These are phyloP conservation scores for Neospora caninum DNA, from an alignment of 169 alveolate species.

Conservation along the genomic window DNA sequence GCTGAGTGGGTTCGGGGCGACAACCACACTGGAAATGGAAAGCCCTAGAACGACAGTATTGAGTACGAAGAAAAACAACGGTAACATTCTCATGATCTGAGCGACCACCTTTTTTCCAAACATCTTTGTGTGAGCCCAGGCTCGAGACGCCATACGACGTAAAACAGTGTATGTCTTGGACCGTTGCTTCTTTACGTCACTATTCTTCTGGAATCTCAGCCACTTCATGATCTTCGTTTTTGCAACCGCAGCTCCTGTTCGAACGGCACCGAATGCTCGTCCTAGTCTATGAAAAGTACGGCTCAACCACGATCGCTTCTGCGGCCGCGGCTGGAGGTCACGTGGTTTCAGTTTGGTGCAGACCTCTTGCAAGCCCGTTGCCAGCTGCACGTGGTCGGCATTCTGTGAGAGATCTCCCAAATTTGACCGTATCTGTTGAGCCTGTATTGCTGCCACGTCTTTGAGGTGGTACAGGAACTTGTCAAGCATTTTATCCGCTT, in stretches of 20 bases:
- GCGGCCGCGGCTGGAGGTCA: background rate
- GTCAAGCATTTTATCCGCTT: background rate
- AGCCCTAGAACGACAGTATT: background rate
- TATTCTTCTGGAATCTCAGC: background rate
- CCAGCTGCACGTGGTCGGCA: background rate
- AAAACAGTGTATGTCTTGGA: background rate
- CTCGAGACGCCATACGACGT: background rate
- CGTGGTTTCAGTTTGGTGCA: background rate
- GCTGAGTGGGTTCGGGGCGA: background rate
- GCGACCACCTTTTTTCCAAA: background rate
- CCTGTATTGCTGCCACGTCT: background rate
- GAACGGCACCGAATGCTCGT: background rate
- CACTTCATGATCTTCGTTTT: background rate
- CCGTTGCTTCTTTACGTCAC: background rate
- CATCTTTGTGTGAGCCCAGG: background rate
- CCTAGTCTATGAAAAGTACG: slow-evolving; percentile 1
- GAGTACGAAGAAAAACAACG: background rate
- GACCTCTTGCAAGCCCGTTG: background rate
- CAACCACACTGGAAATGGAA: background rate
- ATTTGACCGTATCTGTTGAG: background rate
- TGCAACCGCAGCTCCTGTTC: background rate
- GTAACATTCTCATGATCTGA: background rate
- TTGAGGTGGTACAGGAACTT: slow-evolving; percentile 5
- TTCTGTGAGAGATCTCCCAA: background rate
- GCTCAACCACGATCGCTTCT: background rate